Base-by-base conservation (phyloP, 176 grass and related monocot species). In the Leersia perrieri region DNA sequence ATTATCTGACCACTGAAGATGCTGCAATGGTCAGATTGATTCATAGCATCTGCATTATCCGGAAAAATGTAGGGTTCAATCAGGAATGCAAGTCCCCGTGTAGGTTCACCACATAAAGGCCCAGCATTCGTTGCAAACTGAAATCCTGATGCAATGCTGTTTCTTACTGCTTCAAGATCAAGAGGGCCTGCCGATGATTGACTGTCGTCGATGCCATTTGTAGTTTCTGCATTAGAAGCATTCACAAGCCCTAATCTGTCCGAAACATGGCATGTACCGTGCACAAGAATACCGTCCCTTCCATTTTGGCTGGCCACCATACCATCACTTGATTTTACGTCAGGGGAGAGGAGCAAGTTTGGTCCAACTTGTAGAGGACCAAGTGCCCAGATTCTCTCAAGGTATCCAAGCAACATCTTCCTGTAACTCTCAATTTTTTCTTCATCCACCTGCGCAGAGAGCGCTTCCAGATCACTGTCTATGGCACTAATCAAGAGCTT, bases 1-100 rank as follows among this genome's bases (percentile, higher is more conserved):
- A 97, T 94, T 13, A 94, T 90, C 84, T 97, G 95, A 31, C 95
- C 92, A 44, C 85, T 89, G 72, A 97, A 90, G 47, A 82, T 89
- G 36, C 80, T 91, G 38, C 91, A 87, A 66, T 97, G 91, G 41
- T 97, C 92, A 23, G 92, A 85, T 26, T 71, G 91, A 75, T 83
- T 84, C 36, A 49, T 81, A 68, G 63, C 41, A 82, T 85, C 85
- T 51, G 90, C 77, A 63, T 65, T 77, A 4, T 94, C 90, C 23
- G 44, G 40, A 58, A 92, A 92, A 64, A 97, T 85, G 73, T 91
- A 94, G 33, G 92, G 80, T 33, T 94, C 88, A 6, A 97, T 23
- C 82, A 97, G 62, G 79, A 94, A 97, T 31, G 80, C 90, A 9
- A 97, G 77, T 53, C 95, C 92, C 95, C 95, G 92, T 83, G 90